A percentile compares a stretch with the other conserved stretches of the same genome.
Conservation (phyloP, 2,329 filamentous ascomycete species). For the Epichloe glyceriae region DNA sequence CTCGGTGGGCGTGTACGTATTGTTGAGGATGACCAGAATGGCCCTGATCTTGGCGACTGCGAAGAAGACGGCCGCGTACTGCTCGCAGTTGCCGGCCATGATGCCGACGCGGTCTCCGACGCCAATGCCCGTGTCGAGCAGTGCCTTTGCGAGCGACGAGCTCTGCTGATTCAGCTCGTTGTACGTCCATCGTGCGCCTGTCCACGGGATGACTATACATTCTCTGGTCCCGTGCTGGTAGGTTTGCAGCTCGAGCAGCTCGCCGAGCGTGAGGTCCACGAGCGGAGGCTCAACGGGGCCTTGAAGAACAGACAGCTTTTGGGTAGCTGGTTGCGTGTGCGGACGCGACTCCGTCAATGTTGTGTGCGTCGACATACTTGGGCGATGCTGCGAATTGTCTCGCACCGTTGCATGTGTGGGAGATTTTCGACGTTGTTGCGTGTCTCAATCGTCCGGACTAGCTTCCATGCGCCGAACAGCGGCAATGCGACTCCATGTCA, state of each 20-base stretch:
- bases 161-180: conserved; percentile 50
- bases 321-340: conserved; percentile 6
- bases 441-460: no score
- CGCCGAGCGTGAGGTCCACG: conserved; percentile 57
- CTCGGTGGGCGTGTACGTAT: conserved; percentile 66
- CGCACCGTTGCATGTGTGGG: no score
- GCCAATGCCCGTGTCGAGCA: conserved; percentile 53
- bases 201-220: conserved; percentile 64
- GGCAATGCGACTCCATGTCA: background rate
- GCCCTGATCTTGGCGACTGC: conserved; percentile 54
- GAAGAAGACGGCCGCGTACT: conserved; percentile 70
- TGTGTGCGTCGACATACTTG: background rate
- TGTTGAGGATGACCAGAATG: conserved; percentile 67
- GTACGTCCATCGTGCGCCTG: conserved; percentile 61
- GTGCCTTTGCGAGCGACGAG: conserved; percentile 47
- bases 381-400: no score
- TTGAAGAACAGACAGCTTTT: conserved; percentile 44
- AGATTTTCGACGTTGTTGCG: no score
- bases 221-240: conserved; percentile 52
- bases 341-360: background rate
- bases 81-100: conserved; percentile 67
- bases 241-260: conserved; percentile 59
- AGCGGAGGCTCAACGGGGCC: conserved; percentile 57
- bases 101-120: conserved; percentile 60
- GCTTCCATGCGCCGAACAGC: no score